phyloP scores from a whole-genome alignment of 192 early-diverging fungal species.

The Phycomyces nitens region DNA sequence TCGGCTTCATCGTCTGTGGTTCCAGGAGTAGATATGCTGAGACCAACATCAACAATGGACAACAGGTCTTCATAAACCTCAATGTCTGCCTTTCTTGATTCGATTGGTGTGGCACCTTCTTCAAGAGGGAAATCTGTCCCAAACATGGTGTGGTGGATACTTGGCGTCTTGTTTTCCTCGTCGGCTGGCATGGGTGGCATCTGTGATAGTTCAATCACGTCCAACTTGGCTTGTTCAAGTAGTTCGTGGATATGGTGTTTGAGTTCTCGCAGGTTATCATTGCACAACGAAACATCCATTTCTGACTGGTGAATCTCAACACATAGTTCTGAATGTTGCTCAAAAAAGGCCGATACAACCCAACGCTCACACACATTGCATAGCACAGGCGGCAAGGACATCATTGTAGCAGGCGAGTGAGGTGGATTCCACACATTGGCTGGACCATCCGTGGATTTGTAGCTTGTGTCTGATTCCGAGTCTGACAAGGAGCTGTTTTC shows the following conservation, averaged over 20 bases:
- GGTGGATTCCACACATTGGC: not conserved
- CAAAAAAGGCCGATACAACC: slow-evolving; percentile 68
- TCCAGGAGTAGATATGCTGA: slow-evolving; percentile 51
- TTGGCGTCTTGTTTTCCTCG: not conserved
- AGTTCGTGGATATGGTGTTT: slow-evolving; percentile 43
- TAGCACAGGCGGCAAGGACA: slow-evolving; percentile 46
- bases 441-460: too few species aligned
- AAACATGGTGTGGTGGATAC: slow-evolving; percentile 20
- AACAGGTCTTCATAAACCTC: slow-evolving; percentile 37
- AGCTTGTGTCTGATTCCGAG: not conserved
- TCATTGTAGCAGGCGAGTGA: not conserved
- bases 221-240: slow-evolving; percentile 5
- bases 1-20: slow-evolving; percentile 3
- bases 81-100: slow-evolving; percentile 13
- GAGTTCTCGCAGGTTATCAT: slow-evolving; percentile 68
- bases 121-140: slow-evolving; percentile 16
- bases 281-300: slow-evolving; percentile 68
- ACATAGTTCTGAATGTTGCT: slow-evolving; percentile 68
- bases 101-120: slow-evolving; percentile 9
- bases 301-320: slow-evolving; percentile 73
- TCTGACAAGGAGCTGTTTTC: slow-evolving; percentile 5
- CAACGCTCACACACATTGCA: slow-evolving; percentile 79
- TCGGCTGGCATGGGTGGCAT: not conserved
- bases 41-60: slow-evolving; percentile 42
- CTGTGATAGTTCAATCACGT: not conserved